Evolutionary conservation across 305 asterid genomes (phyloP), one percentile per base, ranked within the genome.

Genomic region (Fraxinus latifolia): DNA sequence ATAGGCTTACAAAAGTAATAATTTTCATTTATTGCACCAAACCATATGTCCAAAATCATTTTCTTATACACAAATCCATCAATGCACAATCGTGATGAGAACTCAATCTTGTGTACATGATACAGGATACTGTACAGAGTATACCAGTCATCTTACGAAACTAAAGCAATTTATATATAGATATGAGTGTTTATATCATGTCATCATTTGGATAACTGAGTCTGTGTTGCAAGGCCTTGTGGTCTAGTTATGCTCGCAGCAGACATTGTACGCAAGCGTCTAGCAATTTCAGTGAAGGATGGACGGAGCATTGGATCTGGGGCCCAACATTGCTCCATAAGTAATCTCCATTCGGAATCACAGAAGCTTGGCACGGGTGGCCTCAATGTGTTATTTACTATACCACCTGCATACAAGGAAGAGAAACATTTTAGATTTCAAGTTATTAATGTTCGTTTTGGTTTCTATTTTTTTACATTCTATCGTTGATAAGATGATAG

Each of bases 311-410:
- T 71, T 14, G 98, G 97, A 72, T 94, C 93, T 0, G 98, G 98
- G 5, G 98, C 95, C 98, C 98, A 94, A 36, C 98, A 94, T 77
- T 91, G 96, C 86, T 94, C 97, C 98, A 94, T 94, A 68, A 94
- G 91, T 86, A 88, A 27, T 85, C 89, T 88, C 98, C 98, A 93
- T 21, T 92, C 95, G 0, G 89, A 78, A 31, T 92, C 98, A 12
- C 98, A 93, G 55, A 74, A 87, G 90, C 90, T 89, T 2, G 97
- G 98, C 77, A 93, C 92, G 7, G 85, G 90, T 74, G 98, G 98
- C 84, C 98, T 87, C 86, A 93, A 86, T 27, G 93, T 91, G 90
- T 93, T 93, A 77, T 89, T 93, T 55, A 93, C 98, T 58, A 92
- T 94, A 75, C 98, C 97, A 50, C 97, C 98, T 92, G 91, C 68